Evolutionary conservation across 1,139 yeast genomes (phyloP).

Genomic region (Nematodospora anomalae): DNA sequence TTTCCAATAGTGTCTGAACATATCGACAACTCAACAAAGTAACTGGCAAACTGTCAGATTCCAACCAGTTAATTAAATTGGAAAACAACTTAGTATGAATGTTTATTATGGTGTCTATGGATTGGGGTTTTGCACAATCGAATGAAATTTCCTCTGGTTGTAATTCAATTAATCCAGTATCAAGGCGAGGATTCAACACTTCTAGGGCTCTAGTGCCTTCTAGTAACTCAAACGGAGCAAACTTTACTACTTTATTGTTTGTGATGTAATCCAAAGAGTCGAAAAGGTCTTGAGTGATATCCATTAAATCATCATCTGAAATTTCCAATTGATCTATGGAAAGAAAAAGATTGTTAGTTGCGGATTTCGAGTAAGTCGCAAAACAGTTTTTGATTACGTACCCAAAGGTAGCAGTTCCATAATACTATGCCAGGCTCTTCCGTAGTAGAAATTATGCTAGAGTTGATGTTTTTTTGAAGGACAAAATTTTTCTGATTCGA

Average conservation of each 20-base stretch:
- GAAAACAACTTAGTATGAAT: constrained; percentile 48
- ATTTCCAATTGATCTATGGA: constrained; percentile 10
- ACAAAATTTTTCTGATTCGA: background rate
- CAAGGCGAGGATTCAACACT: constrained; percentile 58
- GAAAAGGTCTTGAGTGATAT: constrained; percentile 45
- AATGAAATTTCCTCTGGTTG: constrained; percentile 39
- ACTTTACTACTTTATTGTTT: constrained; percentile 49
- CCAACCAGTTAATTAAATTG: constrained; percentile 57
- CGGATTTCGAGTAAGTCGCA: background rate
- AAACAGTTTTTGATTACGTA: constrained; percentile 3
- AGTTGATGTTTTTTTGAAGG: too few relatives aligned
- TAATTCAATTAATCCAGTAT: constrained; percentile 56
- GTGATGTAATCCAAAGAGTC: constrained; percentile 30
- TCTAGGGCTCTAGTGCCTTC: constrained; percentile 80
- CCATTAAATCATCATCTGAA: constrained; percentile 27
- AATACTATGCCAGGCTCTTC: background rate
- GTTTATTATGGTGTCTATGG: constrained; percentile 40
- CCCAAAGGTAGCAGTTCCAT: constrained; percentile 10
- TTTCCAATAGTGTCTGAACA: constrained; percentile 53
- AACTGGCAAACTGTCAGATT: constrained; percentile 59
- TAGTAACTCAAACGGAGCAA: constrained; percentile 54
- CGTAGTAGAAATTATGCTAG: too few relatives aligned
- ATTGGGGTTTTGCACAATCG: constrained; percentile 34
- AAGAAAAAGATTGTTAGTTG: constrained; percentile 6
- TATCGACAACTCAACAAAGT: constrained; percentile 67